Evolutionary conservation across 441 rosid genomes (phyloP).

Genomic region (Flueggea neowawraea): DNA sequence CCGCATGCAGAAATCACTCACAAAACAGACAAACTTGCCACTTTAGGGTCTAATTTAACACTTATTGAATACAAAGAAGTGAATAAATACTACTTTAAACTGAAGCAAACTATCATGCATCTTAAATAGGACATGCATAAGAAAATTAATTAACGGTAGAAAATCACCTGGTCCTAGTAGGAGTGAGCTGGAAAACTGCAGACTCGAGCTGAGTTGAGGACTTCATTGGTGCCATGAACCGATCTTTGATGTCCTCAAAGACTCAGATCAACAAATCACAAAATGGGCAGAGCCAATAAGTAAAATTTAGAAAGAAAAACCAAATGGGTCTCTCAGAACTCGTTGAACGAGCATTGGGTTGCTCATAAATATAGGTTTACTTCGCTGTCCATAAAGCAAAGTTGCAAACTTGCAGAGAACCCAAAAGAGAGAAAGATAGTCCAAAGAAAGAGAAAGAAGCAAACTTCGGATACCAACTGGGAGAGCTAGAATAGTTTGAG

Average conservation of each 20-base stretch:
- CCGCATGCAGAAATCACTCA: neutral
- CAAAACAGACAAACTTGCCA: neutral
- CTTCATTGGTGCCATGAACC: constrained; percentile 48
- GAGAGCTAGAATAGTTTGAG: constrained; percentile 9
- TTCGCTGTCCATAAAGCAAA: constrained; percentile 1
- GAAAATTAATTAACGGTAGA: neutral
- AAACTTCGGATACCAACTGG: constrained; percentile 44
- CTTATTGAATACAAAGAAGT: neutral
- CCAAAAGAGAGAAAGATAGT: constrained; percentile 9
- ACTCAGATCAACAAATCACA: constrained; percentile 26
- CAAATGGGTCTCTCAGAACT: neutral
- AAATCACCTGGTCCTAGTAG: constrained; percentile 89
- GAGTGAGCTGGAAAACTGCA: constrained; percentile 95
- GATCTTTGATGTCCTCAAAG: constrained; percentile 19
- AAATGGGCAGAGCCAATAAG: constrained; percentile 5
- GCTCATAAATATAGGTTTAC: constrained; percentile 7
- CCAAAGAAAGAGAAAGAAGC: constrained; percentile 10
- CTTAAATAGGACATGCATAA: neutral
- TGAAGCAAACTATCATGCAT: neutral
- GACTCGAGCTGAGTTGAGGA: constrained; percentile 80
- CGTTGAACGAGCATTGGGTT: constrained; percentile 3
- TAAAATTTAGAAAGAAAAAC: constrained; percentile 1
- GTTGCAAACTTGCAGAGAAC: neutral
- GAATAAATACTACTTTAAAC: neutral
- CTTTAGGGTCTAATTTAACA: neutral